Conservation (phyloP, 2,329 filamentous ascomycete species). For the Uncinocarpus reesii region DNA sequence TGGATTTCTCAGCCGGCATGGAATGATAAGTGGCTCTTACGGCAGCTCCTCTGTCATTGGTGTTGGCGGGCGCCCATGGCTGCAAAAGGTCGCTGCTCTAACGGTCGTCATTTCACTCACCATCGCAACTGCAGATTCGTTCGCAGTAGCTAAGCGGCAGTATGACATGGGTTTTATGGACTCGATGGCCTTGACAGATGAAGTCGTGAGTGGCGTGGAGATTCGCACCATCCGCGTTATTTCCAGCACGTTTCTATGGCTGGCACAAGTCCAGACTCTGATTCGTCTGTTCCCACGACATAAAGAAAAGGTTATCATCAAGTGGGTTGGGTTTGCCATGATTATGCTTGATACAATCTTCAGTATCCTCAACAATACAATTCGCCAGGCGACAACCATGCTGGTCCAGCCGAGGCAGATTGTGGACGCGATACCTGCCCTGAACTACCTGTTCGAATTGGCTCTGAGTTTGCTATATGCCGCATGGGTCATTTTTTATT, state of each 20-base stretch:
- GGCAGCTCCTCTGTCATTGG: slow-evolving; percentile 60
- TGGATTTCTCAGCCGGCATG: slow-evolving; percentile 62
- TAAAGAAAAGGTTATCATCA: slow-evolving; percentile 95
- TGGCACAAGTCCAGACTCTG: slow-evolving; percentile 91
- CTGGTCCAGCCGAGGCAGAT: slow-evolving; percentile 57
- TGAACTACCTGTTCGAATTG: slow-evolving; percentile 84
- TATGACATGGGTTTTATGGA: slow-evolving; percentile 73
- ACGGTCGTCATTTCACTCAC: slow-evolving; percentile 71
- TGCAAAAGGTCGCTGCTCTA: slow-evolving; percentile 64
- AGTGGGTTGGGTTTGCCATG: slow-evolving; percentile 92
- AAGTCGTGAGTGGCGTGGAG: slow-evolving; percentile 74
- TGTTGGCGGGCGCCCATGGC: slow-evolving; percentile 83
- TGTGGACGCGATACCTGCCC: slow-evolving; percentile 77
- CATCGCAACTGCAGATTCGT: slow-evolving; percentile 86
- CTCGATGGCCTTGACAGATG: slow-evolving; percentile 59
- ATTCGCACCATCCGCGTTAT: slow-evolving; percentile 85
- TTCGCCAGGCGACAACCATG: slow-evolving; percentile 38
- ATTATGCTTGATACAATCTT: slow-evolving; percentile 87
- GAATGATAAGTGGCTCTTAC: slow-evolving; percentile 73
- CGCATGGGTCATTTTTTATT: slow-evolving; percentile 88
- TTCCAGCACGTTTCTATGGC: slow-evolving; percentile 92
- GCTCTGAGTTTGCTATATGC: slow-evolving; percentile 79
- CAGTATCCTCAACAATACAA: slow-evolving; percentile 80
- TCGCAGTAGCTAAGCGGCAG: slow-evolving; percentile 70
- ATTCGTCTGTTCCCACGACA: slow-evolving; percentile 93